These are phyloP conservation scores for Debaryomycetaceae sp. DNA, from an alignment of 1,139 yeast genomes.

Conservation along the genomic window DNA sequence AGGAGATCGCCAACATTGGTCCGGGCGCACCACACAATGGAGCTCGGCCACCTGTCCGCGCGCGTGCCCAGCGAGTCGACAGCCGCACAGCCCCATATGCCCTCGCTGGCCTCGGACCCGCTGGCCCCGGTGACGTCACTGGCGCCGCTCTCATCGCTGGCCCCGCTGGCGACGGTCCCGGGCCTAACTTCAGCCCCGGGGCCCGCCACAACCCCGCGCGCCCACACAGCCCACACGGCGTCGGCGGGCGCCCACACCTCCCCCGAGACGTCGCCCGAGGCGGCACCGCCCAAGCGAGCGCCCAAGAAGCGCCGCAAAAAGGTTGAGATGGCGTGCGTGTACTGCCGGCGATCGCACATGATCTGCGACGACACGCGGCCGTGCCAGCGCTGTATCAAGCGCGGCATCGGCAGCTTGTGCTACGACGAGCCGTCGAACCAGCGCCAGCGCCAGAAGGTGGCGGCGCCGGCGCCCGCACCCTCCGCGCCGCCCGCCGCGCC, in stretches of 20 bases:
- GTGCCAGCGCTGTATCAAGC: conserved; percentile 78
- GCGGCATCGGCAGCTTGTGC: conserved; percentile 87
- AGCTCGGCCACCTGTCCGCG: conserved; percentile 1
- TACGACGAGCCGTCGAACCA: conserved; percentile 66
- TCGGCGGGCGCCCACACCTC: no score
- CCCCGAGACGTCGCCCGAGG: no score
- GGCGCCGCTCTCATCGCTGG: neutral
- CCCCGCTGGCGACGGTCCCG: neutral
- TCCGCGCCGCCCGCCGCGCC: conserved; percentile 2
- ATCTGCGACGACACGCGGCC: conserved; percentile 87
- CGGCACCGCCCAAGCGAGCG: conserved; percentile 17
- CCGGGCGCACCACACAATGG: no score
- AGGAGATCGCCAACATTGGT: no score
- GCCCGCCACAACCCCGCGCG: neutral
- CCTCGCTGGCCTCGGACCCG: no score
- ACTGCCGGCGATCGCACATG: conserved; percentile 92
- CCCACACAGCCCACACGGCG: no score
- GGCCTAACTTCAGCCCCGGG: conserved; percentile 2
- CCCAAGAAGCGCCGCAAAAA: no score
- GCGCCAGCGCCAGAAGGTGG: conserved; percentile 38
- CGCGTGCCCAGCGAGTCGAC: conserved; percentile 3
- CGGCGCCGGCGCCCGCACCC: conserved; percentile 9
- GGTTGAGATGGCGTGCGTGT: conserved; percentile 76
- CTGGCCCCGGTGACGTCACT: neutral
- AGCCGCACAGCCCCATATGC: no score